Conservation (phyloP, 2,329 filamentous ascomycete genomes). For the Gaeumannomyces tritici region DNA sequence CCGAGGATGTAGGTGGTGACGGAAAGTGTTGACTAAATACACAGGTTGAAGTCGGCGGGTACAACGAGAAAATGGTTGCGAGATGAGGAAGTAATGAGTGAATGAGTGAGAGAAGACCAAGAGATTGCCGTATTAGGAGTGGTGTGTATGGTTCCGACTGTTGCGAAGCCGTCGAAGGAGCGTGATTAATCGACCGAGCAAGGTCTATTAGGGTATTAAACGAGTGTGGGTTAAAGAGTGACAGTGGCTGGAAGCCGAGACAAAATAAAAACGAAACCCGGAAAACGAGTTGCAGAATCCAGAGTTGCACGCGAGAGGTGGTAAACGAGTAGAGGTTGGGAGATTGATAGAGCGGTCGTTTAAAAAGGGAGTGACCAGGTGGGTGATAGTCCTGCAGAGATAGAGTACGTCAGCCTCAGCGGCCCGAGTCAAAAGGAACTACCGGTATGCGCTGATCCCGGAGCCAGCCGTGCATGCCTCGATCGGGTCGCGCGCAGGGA, state of each 20-base stretch:
- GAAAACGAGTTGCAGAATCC: conserved; percentile 10
- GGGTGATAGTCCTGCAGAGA: not conserved
- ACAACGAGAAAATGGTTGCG: not conserved
- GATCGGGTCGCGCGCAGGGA: not conserved
- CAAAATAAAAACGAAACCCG: conserved; percentile 20
- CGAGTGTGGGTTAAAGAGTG: conserved; percentile 50
- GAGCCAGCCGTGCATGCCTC: too few species aligned
- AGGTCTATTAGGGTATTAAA: conserved; percentile 46
- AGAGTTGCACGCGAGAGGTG: conserved; percentile 21
- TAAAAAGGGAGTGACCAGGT: not conserved
- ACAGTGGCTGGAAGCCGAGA: conserved; percentile 42
- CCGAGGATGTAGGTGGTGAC: conserved; percentile 10
- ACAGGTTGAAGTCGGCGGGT: not conserved
- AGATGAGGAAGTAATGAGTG: conserved; percentile 5
- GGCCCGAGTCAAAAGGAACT: too few species aligned
- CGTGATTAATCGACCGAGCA: conserved; percentile 2
- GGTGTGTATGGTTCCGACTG: conserved; percentile 19
- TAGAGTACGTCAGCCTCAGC: conserved; percentile 1
- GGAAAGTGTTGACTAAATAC: not conserved
- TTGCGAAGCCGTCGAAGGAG: conserved; percentile 21
- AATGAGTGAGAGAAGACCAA: conserved; percentile 11
- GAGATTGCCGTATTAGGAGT: conserved; percentile 3
- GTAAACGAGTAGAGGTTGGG: conserved; percentile 36
- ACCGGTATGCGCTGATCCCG: too few species aligned
- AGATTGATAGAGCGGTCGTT: conserved; percentile 10